These are phyloP conservation scores for Calocera cornea DNA, from an alignment of 768 basidiomycete species.

Conservation along the genomic window DNA sequence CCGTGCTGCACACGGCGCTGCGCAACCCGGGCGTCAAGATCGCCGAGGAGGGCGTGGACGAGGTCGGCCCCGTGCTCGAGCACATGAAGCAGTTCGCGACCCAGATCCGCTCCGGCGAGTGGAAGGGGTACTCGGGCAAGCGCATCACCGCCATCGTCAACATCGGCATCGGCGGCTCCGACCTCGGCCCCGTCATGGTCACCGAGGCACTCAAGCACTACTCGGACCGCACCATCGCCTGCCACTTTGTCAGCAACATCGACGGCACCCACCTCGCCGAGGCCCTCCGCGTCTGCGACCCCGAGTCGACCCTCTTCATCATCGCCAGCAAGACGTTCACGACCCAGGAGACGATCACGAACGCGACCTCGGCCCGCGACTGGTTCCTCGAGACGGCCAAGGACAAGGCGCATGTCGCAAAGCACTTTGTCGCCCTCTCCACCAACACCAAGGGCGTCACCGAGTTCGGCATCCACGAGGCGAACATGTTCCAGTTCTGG, in stretches of 20 bases:
- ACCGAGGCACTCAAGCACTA: constrained; percentile 93
- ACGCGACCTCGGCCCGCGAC: constrained; percentile 80
- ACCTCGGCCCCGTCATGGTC: constrained; percentile 97
- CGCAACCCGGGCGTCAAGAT: constrained; percentile 66
- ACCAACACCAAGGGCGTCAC: constrained; percentile 93
- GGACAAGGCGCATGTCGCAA: constrained; percentile 85
- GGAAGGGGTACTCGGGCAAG: constrained; percentile 98
- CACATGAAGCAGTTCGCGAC: constrained; percentile 90
- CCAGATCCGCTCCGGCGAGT: constrained; percentile 65
- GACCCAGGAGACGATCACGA: constrained; percentile 99
- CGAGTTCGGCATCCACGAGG: constrained; percentile 75
- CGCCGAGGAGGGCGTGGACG: constrained; percentile 62
- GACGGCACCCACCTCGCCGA: constrained; percentile 96
- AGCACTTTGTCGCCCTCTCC: constrained; percentile 96
- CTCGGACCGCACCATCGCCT: constrained; percentile 72
- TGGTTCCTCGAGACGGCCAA: constrained; percentile 84
- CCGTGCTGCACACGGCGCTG: constrained; percentile 89
- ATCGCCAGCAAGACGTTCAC: constrained; percentile 99
- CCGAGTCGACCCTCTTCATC: constrained; percentile 91
- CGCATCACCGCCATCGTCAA: constrained; percentile 89
- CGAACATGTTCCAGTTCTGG: constrained; percentile 99
- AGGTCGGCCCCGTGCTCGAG: constrained; percentile 68
- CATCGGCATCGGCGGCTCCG: constrained; percentile 97
- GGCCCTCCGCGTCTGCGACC: constrained; percentile 63
- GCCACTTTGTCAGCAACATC: constrained; percentile 92